Evolutionary conservation across 208 protist genomes (phyloP).

Genomic region (Leishmania amazonensis): DNA sequence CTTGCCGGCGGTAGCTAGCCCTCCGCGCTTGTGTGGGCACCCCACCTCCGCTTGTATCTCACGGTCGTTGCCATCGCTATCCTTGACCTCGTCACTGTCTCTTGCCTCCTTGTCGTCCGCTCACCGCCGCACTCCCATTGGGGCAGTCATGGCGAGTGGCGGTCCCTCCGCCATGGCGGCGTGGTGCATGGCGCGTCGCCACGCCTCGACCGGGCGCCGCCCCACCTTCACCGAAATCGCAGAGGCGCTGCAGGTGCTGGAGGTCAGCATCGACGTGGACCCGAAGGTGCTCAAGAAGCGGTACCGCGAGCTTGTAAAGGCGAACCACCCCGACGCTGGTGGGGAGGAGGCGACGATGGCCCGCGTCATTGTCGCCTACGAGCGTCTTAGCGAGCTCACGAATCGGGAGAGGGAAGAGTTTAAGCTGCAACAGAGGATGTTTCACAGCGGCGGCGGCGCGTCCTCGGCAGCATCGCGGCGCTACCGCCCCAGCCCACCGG

Average conservation of each 20-base stretch:
- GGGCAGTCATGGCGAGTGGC: background rate
- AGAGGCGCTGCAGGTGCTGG: conserved; percentile 57
- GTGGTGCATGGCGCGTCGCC: conserved; percentile 28
- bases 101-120: conserved; percentile 5
- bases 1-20: background rate
- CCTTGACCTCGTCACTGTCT: background rate
- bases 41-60: background rate
- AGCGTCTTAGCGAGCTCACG: conserved; percentile 53
- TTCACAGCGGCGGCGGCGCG: conserved; percentile 28
- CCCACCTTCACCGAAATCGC: conserved; percentile 59
- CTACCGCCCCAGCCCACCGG: conserved; percentile 20
- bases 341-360: conserved; percentile 73
- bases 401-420: conserved; percentile 71
- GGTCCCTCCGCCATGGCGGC: background rate
- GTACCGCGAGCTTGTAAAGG: conserved; percentile 71
- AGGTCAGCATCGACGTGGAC: conserved; percentile 43
- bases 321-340: conserved; percentile 83
- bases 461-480: conserved; percentile 1
- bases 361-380: conserved; percentile 81
- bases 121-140: background rate
- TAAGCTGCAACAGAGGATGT: conserved; percentile 41
- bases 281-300: conserved; percentile 52
- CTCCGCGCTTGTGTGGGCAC: background rate
- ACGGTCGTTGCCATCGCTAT: background rate
- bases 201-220: conserved; percentile 29